Base-by-base conservation (phyloP, 306 rosid genomes). In the Trifolium fragiferum region DNA sequence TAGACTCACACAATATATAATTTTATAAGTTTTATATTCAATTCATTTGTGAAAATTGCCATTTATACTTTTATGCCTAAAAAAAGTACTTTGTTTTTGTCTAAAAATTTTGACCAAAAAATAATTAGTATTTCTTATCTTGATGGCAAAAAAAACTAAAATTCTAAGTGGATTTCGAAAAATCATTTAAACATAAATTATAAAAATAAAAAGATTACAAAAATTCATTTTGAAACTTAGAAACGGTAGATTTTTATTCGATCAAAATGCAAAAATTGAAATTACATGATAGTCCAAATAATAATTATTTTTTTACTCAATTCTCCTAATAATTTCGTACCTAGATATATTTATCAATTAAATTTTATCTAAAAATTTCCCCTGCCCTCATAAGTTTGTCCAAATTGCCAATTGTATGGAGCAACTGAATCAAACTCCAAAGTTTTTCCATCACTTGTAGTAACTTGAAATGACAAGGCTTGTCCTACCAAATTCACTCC, bases 381-480 rank as follows among this genome's bases (percentile, higher is more conserved):
- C 0, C 13, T 8, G 1, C 32, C 86, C 38, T 84, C 78, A 5
- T 20, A 90, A 16, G 66, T 79, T 7, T 85, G 92, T 0, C 90
- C 89, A 4, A 85, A 86, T 15, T 18, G 82, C 98, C 97, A 93
- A 76, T 74, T 25, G 0, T 43, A 1, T 0, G 90, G 90, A 2
- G 50, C 89, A 14, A 84, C 90, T 32, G 82, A 4, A 16, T 53
- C 38, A 55, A 86, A 84, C 60, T 54, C 10, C 18, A 87, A 1
- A 71, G 1, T 16, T 33, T 55, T 82, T 3, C 76, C 67, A 72
- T 89, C 92, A 70, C 92, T 86, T 0, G 87, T 77, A 2, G 85
- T 77, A 0, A 87, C 85, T 44, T 10, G 18, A 54, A 87, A 86
- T 0, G 98, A 89, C 78, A 93, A 73, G 20, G 82, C 18, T 57